phyloP scores from a whole-genome alignment of 306 rosid species.

The Prunus kanzakura region DNA sequence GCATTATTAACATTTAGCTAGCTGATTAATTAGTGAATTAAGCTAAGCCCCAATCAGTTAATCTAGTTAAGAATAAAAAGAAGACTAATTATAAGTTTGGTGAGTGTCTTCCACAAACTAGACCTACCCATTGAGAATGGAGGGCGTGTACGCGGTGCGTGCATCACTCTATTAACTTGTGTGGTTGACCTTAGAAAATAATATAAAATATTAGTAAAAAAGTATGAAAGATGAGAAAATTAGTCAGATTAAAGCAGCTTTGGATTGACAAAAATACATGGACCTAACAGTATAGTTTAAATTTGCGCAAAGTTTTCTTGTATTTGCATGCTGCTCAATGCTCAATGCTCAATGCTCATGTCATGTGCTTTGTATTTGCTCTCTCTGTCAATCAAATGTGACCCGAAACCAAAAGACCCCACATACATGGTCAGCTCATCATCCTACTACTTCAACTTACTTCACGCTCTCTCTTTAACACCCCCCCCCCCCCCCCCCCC shows the following conservation, averaged over 20 bases:
- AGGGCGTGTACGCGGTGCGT: constrained; percentile 7
- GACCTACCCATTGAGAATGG: constrained; percentile 29
- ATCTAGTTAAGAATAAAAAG: constrained; percentile 22
- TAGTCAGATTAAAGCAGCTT: constrained; percentile 6
- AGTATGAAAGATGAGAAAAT: constrained; percentile 5
- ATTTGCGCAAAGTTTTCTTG: background rate
- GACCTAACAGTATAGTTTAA: background rate
- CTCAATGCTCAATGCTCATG: constrained; percentile 15
- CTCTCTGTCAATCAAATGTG: constrained; percentile 23
- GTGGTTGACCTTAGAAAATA: constrained; percentile 28
- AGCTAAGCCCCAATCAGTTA: constrained; percentile 12
- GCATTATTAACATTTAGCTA: background rate
- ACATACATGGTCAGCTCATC: constrained; percentile 10
- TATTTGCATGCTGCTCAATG: background rate
- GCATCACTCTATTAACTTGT: constrained; percentile 30
- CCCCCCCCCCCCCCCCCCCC: too few species aligned
- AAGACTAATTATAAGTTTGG: constrained; percentile 26
- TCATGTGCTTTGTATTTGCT: constrained; percentile 28
- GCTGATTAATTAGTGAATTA: background rate
- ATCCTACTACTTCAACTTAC: constrained; percentile 9
- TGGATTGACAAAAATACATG: constrained; percentile 30
- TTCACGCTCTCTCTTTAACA: constrained; percentile 5
- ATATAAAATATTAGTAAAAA: background rate
- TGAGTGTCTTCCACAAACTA: constrained; percentile 23
- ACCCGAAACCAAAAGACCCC: background rate